Evolutionary conservation across 495 filamentous ascomycete genomes (phyloP), one percentile per base, ranked within the genome.

Genomic region (Parathielavia appendiculata): DNA sequence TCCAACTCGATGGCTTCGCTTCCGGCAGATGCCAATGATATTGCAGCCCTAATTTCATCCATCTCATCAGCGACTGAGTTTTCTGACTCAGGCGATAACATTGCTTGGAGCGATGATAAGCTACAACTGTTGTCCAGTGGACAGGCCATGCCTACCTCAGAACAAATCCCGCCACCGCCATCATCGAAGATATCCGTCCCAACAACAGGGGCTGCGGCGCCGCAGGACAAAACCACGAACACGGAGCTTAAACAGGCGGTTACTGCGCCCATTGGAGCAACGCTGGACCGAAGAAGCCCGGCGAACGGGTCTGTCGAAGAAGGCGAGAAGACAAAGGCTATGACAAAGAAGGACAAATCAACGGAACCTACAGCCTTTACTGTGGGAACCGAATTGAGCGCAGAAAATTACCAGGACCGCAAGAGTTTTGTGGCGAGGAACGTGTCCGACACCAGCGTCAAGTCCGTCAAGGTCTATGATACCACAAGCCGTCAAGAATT

Each of bases 1-100:
- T 10, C 51, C 20, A 38, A 14, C 13, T 60, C 38, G 19, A 22
- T 53, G 54, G 51, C 54, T 8, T 60, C 62, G 10, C 20, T 67
- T n/a, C 56, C 34, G 13, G 64, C 64, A 3, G 59, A 64, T 60
- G 62, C 50, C 1, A 54, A 59, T 55, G 65, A 68, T 23, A 68
- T 68, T 36, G 57, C 57, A 3, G 65, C 60, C n/a, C 45, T 68
- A 39, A 68, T 68, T 13, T 52, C 57, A 13, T 68, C 63, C 0
- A 63, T 67, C 19, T 63, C 58, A 1, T 51, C 23, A 43, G 46
- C 41, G 23, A 16, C 20, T 36, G 44, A 47, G 16, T 17, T 13
- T 14, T 12, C 41, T 0, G 49, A 34, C 7, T 17, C 9, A 17
- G 34, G 13, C 54, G 30, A n/a, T 17, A 51, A 2, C 47, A 19